Evolutionary conservation across 768 basidiomycete genomes (phyloP).

Genomic region (Nidularia sp.): DNA sequence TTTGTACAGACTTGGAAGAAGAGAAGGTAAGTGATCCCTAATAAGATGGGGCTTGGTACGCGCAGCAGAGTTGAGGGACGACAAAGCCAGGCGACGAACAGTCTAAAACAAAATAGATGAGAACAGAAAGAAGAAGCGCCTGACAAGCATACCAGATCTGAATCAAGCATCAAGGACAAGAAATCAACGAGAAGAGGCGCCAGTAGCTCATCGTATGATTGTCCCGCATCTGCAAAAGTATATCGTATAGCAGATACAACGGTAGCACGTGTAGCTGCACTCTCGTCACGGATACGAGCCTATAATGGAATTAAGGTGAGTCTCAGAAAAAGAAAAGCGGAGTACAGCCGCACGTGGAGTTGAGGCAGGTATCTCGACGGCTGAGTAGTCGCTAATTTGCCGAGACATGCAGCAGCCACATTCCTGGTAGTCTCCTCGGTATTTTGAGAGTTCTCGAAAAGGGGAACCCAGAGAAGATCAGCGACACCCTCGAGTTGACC

Average conservation of each 20-base stretch:
- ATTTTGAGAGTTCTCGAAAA: constrained; percentile 88
- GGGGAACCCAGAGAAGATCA: constrained; percentile 85
- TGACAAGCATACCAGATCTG: constrained; percentile 62
- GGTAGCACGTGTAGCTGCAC: constrained; percentile 75
- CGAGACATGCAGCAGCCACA: constrained; percentile 94
- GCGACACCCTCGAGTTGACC: constrained; percentile 84
- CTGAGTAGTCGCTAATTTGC: constrained; percentile 90
- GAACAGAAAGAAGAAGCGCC: not conserved
- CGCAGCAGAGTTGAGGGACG: constrained; percentile 90
- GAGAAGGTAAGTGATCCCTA: constrained; percentile 69
- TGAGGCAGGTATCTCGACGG: constrained; percentile 90
- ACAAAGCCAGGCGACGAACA: constrained; percentile 86
- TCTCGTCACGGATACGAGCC: constrained; percentile 66
- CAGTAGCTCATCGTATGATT: constrained; percentile 86
- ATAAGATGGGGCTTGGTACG: constrained; percentile 92
- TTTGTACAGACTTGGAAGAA: constrained; percentile 81
- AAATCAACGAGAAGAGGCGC: constrained; percentile 88
- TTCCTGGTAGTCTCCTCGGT: constrained; percentile 91
- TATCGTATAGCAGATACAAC: constrained; percentile 93
- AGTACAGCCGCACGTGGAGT: constrained; percentile 61
- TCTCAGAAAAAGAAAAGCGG: not conserved
- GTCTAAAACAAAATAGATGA: constrained; percentile 41
- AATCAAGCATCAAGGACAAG: constrained; percentile 84
- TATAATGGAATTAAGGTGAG: constrained; percentile 16
- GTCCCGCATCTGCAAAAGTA: constrained; percentile 83